Conservation (phyloP, 768 basidiomycete genomes). For the Lanmaoa pseudosensibilis region DNA sequence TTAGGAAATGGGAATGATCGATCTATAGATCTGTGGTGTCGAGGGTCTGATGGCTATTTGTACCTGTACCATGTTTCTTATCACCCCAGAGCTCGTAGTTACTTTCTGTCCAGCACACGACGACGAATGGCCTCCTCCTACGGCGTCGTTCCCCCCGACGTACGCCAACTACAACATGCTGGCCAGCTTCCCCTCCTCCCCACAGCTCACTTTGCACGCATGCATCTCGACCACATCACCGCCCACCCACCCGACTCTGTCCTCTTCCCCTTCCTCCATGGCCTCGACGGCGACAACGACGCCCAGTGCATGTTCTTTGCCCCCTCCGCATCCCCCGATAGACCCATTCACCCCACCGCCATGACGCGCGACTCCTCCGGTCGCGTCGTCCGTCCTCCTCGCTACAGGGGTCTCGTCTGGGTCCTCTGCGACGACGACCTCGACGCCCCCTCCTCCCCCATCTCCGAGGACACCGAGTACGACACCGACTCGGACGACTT, state of each 20-base stretch:
- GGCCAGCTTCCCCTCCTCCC: slow-evolving; percentile 36
- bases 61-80: slow-evolving; percentile 21
- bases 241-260: slow-evolving; percentile 76
- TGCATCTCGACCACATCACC: slow-evolving; percentile 64
- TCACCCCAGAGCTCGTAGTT: slow-evolving; percentile 5
- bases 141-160: slow-evolving; percentile 24
- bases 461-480: slow-evolving; percentile 30
- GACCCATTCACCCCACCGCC: slow-evolving; percentile 15
- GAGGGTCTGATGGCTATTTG: slow-evolving; percentile 23
- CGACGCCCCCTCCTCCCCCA: slow-evolving; percentile 18
- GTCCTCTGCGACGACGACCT: slow-evolving; percentile 76
- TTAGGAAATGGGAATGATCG: slow-evolving; percentile 3
- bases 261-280: slow-evolving; percentile 88
- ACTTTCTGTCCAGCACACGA: slow-evolving; percentile 2
- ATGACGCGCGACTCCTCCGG: slow-evolving; percentile 28
- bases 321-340: slow-evolving; percentile 24
- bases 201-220: slow-evolving; percentile 50
- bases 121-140: slow-evolving; percentile 20
- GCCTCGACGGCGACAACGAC: slow-evolving; percentile 77
- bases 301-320: slow-evolving; percentile 84
- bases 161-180: not conserved
- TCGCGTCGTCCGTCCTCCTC: slow-evolving; percentile 37
- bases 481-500: slow-evolving; percentile 32
- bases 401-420: slow-evolving; percentile 78
- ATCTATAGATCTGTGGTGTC: slow-evolving; percentile 21